phyloP scores from a whole-genome alignment of 768 basidiomycete genomes.

The Lyophyllum atratum region DNA sequence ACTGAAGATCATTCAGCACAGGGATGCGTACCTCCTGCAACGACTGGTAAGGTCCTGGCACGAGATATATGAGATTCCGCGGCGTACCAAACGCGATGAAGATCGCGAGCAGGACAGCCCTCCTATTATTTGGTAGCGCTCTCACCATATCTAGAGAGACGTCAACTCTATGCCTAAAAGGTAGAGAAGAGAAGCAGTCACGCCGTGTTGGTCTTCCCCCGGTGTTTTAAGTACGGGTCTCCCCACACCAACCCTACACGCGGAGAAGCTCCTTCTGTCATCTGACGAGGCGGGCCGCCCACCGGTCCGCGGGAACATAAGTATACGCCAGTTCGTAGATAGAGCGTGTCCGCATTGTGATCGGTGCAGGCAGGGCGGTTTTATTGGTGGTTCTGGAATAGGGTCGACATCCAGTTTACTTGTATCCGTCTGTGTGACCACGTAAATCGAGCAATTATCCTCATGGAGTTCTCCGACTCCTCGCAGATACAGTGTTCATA shows the following conservation, averaged over 20 bases:
- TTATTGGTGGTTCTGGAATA: neutral
- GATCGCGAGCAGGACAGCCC: constrained; percentile 63
- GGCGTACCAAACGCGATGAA: constrained; percentile 74
- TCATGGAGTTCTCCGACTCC: neutral
- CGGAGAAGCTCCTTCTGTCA: constrained; percentile 12
- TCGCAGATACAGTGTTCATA: too few species aligned
- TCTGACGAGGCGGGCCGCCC: constrained; percentile 22
- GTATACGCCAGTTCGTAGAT: neutral
- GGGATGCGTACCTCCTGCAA: constrained; percentile 18
- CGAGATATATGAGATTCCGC: neutral
- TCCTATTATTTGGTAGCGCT: constrained; percentile 61
- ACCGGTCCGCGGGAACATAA: constrained; percentile 14
- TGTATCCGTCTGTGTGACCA: neutral
- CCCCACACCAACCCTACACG: constrained; percentile 6
- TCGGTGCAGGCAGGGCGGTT: neutral
- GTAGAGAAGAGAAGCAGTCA: constrained; percentile 24
- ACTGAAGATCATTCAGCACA: neutral
- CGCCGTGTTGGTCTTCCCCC: neutral
- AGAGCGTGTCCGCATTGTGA: neutral
- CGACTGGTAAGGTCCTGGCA: neutral
- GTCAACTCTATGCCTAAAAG: constrained; percentile 6
- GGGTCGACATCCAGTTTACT: too few species aligned
- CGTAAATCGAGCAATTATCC: neutral
- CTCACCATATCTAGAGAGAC: constrained; percentile 24
- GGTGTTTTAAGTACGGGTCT: constrained; percentile 14